Evolutionary conservation across 31 red algal genomes (phyloP), one percentile per base, ranked within the genome.

Genomic region (Asparagopsis taxiformis): DNA sequence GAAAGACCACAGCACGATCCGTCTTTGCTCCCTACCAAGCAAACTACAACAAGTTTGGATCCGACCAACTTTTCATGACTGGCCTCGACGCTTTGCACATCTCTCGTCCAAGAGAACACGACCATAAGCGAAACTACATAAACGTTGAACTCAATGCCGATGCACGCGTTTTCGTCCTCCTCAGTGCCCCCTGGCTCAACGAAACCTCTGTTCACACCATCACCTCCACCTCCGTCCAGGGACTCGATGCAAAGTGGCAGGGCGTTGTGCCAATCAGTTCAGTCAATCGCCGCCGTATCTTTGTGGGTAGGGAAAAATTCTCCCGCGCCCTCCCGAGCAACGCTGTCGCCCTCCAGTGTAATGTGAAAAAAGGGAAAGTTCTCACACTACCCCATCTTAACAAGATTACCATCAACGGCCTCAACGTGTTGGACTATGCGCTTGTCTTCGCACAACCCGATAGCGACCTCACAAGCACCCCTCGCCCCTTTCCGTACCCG

Each of bases 131-230:
- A 29, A 56, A 63, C 0, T 80, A 54, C 51, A 28, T 80, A 20
- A 30, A 65, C 34, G 61, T 80, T 11, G 49, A 53, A 0, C 61
- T 80, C 1, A 80, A 80, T 30, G 13, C 41, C 44, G 48, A 24
- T 15, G 41, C 75, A 2, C 60, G 75, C 1, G 62, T 80, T n/a
- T 43, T 80, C 24, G 17, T 68, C 21, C 30, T 80, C 19, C 35
- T 80, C n/a, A n/a, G n/a, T n/a, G n/a, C n/a, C n/a, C 32, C 61
- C 55, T n/a, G 39, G 17, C 25, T 9, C 11, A 1, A 59, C n/a
- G 8, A 15, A 56, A 33, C 31, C 41, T 21, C 21, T 80, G 13
- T 21, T 9, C 8, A 25, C 41, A 1, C 34, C 48, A 2, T 13
- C n/a, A 19, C 29, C 41, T 3, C 31, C 11, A 41, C 17, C 30